A percentile compares a stretch with the other conserved stretches of the same genome.
Conservation (phyloP, 2,329 filamentous ascomycete species). For the Aureobasidium melanogenum region DNA sequence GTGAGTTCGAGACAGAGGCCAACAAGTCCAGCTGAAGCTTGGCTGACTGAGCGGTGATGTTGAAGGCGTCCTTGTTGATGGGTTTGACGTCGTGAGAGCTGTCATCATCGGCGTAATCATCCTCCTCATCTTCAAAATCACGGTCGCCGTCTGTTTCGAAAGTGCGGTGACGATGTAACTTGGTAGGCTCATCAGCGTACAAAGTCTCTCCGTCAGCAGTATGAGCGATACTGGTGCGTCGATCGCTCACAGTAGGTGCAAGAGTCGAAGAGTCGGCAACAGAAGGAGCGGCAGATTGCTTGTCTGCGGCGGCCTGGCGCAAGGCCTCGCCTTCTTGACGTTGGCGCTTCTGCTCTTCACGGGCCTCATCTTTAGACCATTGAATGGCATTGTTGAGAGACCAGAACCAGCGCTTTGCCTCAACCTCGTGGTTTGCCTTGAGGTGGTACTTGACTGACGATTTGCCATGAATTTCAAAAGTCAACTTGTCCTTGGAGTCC, state of each 20-base stretch:
- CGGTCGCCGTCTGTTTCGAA: constrained; percentile 39
- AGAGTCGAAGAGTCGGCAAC: neutral
- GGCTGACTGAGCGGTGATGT: constrained; percentile 92
- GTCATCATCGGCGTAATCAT: constrained; percentile 71
- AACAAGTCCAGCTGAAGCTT: constrained; percentile 88
- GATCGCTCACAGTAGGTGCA: neutral
- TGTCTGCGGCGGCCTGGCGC: constrained; percentile 43
- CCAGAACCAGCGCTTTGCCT: constrained; percentile 99
- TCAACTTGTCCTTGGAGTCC: constrained; percentile 94
- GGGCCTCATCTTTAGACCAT: constrained; percentile 94
- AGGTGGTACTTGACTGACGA: constrained; percentile 97
- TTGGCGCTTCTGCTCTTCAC: constrained; percentile 73
- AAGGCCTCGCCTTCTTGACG: constrained; percentile 66
- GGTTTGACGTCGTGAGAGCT: constrained; percentile 66
- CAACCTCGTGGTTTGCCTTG: constrained; percentile 95
- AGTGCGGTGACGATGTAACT: neutral
- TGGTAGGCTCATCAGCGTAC: constrained; percentile 35
- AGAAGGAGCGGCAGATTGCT: neutral
- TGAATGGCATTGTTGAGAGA: constrained; percentile 97
- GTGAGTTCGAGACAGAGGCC: constrained; percentile 71
- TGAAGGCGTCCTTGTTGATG: constrained; percentile 84
- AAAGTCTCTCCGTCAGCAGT: constrained; percentile 20
- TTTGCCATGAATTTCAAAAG: constrained; percentile 96
- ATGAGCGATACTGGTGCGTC: neutral
- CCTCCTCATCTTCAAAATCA: constrained; percentile 50